Evolutionary conservation across 2,329 filamentous ascomycete species (phyloP).

Genomic region (Aspergillus uvarum): DNA sequence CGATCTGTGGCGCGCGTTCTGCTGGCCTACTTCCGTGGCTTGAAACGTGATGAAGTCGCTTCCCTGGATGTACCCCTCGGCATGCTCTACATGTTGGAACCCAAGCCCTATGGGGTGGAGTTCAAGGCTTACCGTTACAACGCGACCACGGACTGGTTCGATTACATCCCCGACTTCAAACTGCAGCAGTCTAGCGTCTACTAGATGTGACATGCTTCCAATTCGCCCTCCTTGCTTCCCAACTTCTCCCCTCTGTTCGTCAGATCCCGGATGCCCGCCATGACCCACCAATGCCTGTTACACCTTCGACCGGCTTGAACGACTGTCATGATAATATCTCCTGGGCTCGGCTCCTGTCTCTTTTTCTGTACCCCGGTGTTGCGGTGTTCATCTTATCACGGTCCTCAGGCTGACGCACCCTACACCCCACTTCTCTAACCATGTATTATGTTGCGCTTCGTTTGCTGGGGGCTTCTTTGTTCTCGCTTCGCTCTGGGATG

Average conservation of each 20-base stretch:
- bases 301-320: background rate
- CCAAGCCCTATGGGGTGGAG: slow-evolving; percentile 95
- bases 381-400: background rate
- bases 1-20: slow-evolving; percentile 88
- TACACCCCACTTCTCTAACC: background rate
- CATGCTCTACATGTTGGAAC: slow-evolving; percentile 91
- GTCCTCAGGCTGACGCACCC: background rate
- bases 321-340: background rate
- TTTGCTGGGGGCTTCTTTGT: background rate
- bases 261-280: background rate
- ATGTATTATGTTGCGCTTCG: background rate
- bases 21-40: slow-evolving; percentile 93
- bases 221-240: background rate
- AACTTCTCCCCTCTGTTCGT: background rate
- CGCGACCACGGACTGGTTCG: slow-evolving; percentile 73
- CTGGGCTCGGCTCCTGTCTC: background rate
- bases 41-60: slow-evolving; percentile 86
- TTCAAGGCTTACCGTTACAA: slow-evolving; percentile 96
- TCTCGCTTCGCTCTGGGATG: background rate
- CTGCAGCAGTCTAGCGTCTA: slow-evolving; percentile 51
- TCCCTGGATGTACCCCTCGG: slow-evolving; percentile 92
- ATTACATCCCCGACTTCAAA: slow-evolving; percentile 80
- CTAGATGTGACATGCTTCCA: slow-evolving; percentile 13
- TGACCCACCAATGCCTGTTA: background rate
- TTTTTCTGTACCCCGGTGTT: background rate